Evolutionary conservation across 257 asterid species (phyloP).

Genomic region (Rubia yunnanensis): DNA sequence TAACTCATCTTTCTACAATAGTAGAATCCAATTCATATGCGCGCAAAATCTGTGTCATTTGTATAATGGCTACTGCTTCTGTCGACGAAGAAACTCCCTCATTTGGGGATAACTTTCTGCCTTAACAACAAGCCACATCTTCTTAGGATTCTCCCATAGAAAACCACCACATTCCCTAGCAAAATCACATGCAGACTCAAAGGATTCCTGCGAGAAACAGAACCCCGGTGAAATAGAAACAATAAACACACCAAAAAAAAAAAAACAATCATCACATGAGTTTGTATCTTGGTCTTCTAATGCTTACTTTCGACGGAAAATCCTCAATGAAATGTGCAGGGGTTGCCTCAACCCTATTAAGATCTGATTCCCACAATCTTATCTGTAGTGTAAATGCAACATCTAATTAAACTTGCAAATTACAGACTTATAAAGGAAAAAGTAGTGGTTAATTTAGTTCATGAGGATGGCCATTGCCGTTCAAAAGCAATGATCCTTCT

Average conservation of each 20-base stretch:
- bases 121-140: slow-evolving; percentile 71
- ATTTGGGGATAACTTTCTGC: slow-evolving; percentile 59
- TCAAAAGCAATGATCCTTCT: not conserved
- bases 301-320: slow-evolving; percentile 71
- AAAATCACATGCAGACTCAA: slow-evolving; percentile 78
- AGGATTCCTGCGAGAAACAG: slow-evolving; percentile 51
- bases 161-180: slow-evolving; percentile 76
- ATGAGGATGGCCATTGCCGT: not conserved
- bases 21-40: not conserved
- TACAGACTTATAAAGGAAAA: not conserved
- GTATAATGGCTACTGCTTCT: slow-evolving; percentile 38
- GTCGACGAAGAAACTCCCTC: slow-evolving; percentile 78
- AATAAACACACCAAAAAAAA: not conserved
- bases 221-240: not conserved
- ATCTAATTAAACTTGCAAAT: not conserved
- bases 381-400: slow-evolving; percentile 36
- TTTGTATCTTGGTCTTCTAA: not conserved
- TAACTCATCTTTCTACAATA: not conserved
- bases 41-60: not conserved
- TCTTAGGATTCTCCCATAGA: slow-evolving; percentile 73
- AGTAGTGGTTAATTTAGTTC: not conserved
- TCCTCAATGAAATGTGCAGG: slow-evolving; percentile 73
- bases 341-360: slow-evolving; percentile 73
- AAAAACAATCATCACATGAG: not conserved
- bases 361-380: slow-evolving; percentile 89